Conservation (phyloP, 768 basidiomycete species). For the Trametes cubensis region DNA sequence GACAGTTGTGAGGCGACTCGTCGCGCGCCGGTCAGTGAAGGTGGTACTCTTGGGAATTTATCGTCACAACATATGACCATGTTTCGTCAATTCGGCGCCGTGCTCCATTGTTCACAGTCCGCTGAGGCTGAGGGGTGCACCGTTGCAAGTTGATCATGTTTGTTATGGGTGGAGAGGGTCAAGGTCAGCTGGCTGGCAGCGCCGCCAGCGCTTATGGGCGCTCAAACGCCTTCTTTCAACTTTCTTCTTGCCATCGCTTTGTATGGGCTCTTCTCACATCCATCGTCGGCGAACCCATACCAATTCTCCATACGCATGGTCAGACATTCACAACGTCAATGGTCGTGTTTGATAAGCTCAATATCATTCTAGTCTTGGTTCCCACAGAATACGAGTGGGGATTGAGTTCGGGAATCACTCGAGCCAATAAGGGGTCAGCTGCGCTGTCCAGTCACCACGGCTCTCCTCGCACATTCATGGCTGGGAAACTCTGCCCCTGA, state of each 20-base stretch:
- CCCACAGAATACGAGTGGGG: constrained; percentile 7
- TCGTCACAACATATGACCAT: constrained; percentile 4
- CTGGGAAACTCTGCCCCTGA: constrained; percentile 18
- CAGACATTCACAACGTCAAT: background rate
- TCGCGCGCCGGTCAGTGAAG: constrained; percentile 1
- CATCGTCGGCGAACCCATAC: constrained; percentile 2
- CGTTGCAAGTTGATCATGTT: background rate
- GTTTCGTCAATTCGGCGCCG: background rate
- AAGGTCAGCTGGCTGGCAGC: constrained; percentile 1
- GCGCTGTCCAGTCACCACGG: constrained; percentile 6
- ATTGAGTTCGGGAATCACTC: constrained; percentile 11
- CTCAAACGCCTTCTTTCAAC: background rate
- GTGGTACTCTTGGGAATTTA: background rate
- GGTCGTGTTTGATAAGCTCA: constrained; percentile 1
- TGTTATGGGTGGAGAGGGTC: background rate
- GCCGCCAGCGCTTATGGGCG: background rate
- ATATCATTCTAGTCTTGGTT: background rate
- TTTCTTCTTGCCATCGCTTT: background rate
- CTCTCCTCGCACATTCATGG: constrained; percentile 5
- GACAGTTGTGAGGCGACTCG: background rate
- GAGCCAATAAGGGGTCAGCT: constrained; percentile 19
- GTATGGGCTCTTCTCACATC: constrained; percentile 1
- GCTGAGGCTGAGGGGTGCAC: background rate
- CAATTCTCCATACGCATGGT: background rate
- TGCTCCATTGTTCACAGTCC: background rate